phyloP scores from a whole-genome alignment of 2,329 filamentous ascomycete genomes.

The Fusarium tuaranense region DNA sequence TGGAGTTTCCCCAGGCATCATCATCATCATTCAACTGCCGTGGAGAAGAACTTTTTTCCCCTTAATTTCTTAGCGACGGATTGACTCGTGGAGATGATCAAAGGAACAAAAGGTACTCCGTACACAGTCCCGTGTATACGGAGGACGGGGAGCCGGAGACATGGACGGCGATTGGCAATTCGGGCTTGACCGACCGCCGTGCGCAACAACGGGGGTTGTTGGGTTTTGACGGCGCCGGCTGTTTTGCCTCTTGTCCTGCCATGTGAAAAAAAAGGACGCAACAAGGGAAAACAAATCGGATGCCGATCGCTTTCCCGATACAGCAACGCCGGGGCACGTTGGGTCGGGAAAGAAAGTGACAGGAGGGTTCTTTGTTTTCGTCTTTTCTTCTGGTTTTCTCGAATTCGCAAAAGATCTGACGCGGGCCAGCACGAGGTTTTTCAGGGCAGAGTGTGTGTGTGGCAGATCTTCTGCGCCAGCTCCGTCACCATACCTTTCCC shows the following conservation, averaged over 20 bases:
- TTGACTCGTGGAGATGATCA: conserved; percentile 29
- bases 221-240: conserved; percentile 15
- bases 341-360: conserved; percentile 12
- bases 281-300: background rate
- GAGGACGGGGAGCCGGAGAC: conserved; percentile 22
- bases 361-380: background rate
- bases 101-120: background rate
- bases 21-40: conserved; percentile 5
- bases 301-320: conserved; percentile 22
- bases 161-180: background rate
- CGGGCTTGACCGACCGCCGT: conserved; percentile 24
- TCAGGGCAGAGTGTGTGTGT: background rate
- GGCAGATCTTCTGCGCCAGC: conserved; percentile 26
- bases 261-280: background rate
- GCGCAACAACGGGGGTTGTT: background rate
- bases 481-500: conserved; percentile 8
- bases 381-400: background rate
- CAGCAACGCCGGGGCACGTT: conserved; percentile 11
- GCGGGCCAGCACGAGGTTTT: conserved; percentile 15
- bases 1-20: background rate
- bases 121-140: conserved; percentile 11
- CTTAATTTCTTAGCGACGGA: conserved; percentile 11
- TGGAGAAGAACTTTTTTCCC: conserved; percentile 17
- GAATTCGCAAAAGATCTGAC: background rate
- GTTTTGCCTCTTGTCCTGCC: conserved; percentile 18